Evolutionary conservation across 306 rosid genomes (phyloP).

Genomic region (Cucurbita moschata): DNA sequence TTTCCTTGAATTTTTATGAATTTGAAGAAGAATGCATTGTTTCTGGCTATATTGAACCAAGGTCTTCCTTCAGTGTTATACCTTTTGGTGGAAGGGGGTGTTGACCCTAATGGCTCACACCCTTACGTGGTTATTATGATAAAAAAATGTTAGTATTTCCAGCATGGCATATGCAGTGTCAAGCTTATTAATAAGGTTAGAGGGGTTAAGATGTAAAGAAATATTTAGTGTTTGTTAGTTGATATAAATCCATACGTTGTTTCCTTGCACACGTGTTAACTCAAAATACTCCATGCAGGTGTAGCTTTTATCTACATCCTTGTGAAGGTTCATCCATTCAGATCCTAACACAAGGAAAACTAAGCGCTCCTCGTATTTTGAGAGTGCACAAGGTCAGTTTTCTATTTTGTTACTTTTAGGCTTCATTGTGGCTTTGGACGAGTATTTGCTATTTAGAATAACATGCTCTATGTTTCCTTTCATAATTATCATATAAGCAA

Average conservation of each 20-base stretch:
- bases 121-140: too few relatives aligned
- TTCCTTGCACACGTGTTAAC: not conserved
- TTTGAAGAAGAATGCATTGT: not conserved
- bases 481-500: not conserved
- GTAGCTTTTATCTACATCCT: conserved; percentile 94
- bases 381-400: conserved; percentile 76
- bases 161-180: not conserved
- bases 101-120: too few relatives aligned
- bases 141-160: not conserved
- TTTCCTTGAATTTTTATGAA: not conserved
- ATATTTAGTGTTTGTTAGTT: not conserved
- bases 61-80: not conserved
- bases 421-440: conserved; percentile 6
- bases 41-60: not conserved
- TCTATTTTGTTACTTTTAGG: conserved; percentile 1
- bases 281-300: conserved; percentile 28
- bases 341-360: conserved; percentile 91
- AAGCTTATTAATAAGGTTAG: not conserved
- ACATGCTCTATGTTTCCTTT: not conserved
- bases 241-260: not conserved
- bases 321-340: conserved; percentile 83
- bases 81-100: not conserved
- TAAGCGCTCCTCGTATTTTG: conserved; percentile 95
- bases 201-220: not conserved
- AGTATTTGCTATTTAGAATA: not conserved